A percentile compares a stretch with the other conserved stretches of the same genome.
phyloP scores from a whole-genome alignment of 164 flowering plant species.

The Stephania japonica region DNA sequence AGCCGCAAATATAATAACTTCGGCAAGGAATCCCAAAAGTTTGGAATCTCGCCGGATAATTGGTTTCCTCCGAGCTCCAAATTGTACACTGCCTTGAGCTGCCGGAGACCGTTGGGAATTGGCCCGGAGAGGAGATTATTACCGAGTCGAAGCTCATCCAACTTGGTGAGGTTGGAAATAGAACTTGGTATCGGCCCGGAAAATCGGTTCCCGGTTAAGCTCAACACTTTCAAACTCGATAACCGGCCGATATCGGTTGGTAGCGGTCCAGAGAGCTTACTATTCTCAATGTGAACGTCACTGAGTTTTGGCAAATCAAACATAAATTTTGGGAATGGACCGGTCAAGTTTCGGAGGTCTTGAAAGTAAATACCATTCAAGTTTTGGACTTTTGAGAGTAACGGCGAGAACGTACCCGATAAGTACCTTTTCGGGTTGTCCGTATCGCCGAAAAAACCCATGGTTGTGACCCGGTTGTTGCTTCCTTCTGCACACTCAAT shows the following conservation, averaged over 20 bases:
- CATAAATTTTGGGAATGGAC: conserved; percentile 42
- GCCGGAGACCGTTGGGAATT: conserved; percentile 35
- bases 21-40: conserved; percentile 33
- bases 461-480: conserved; percentile 37
- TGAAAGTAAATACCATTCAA: conserved; percentile 37
- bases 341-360: conserved; percentile 41
- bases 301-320: conserved; percentile 35
- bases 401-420: conserved; percentile 51
- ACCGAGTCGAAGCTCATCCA: conserved; percentile 50
- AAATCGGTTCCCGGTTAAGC: conserved; percentile 43
- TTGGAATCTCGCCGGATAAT: conserved; percentile 45
- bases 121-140: conserved; percentile 42
- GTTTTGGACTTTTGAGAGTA: conserved; percentile 34
- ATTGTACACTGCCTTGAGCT: conserved; percentile 30
- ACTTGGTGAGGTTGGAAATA: conserved; percentile 33
- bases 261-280: conserved; percentile 47
- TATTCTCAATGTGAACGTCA: conserved; percentile 47
- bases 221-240: conserved; percentile 27
- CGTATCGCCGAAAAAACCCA: conserved; percentile 27
- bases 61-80: conserved; percentile 25
- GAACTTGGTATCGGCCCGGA: conserved; percentile 58
- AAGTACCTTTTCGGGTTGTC: conserved; percentile 30
- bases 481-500: conserved; percentile 26
- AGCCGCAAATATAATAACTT: conserved; percentile 31
- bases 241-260: conserved; percentile 37